A percentile compares a stretch with the other conserved stretches of the same genome.
These are phyloP conservation scores for Cyberlindnera bimundalis DNA, from an alignment of 805 yeast species.

Conservation along the genomic window DNA sequence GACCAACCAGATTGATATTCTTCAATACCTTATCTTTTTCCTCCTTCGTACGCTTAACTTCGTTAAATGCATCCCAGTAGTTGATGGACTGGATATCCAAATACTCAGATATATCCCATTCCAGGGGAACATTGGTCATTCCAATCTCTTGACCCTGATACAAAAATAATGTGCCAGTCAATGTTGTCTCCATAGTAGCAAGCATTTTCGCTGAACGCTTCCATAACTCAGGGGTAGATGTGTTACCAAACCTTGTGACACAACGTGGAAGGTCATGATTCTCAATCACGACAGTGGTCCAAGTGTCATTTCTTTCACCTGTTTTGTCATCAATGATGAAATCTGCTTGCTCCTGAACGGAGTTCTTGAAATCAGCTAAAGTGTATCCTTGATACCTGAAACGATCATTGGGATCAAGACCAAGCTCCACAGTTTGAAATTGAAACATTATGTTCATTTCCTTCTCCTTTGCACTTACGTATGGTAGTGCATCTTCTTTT, in stretches of 20 bases:
- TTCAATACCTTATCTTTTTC: conserved; percentile 32
- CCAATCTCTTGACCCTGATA: conserved; percentile 65
- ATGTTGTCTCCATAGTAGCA: conserved; percentile 40
- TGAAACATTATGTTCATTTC: conserved; percentile 41
- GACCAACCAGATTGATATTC: conserved; percentile 36
- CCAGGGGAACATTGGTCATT: conserved; percentile 42
- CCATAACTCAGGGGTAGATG: conserved; percentile 31
- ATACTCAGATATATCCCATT: conserved; percentile 48
- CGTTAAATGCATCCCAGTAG: conserved; percentile 34
- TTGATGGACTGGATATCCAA: conserved; percentile 46
- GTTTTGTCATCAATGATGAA: conserved; percentile 35
- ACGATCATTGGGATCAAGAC: conserved; percentile 34
- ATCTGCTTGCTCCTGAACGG: conserved; percentile 33
- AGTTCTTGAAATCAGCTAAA: conserved; percentile 41
- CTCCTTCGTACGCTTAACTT: conserved; percentile 26
- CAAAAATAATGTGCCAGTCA: conserved; percentile 52
- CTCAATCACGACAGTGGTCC: conserved; percentile 53
- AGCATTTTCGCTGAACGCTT: conserved; percentile 45
- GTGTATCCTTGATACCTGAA: conserved; percentile 34
- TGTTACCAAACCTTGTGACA: conserved; percentile 49
- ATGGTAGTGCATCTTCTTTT: conserved; percentile 40
- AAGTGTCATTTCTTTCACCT: conserved; percentile 41
- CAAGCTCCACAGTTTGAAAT: conserved; percentile 35
- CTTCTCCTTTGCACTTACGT: conserved; percentile 35
- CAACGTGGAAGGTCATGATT: conserved; percentile 57